phyloP scores from a whole-genome alignment of 257 asterid species.

The Ligustrum vulgare region DNA sequence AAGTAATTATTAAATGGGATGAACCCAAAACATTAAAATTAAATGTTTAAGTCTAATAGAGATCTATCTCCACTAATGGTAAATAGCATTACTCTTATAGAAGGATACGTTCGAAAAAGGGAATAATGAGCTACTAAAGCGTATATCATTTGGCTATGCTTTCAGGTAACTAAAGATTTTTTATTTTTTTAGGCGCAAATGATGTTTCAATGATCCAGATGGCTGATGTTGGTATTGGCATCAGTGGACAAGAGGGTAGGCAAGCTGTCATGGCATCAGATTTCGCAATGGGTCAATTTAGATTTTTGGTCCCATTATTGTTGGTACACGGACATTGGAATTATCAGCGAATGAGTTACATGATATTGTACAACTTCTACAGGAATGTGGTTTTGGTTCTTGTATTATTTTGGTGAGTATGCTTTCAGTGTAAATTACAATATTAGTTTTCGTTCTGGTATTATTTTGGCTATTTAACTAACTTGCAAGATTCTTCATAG shows the following conservation, averaged over 20 bases:
- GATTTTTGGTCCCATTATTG: conserved; percentile 87
- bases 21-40: too few species aligned
- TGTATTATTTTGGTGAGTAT: conserved; percentile 85
- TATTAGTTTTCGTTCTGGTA: neutral
- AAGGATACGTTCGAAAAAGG: neutral
- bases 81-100: too few species aligned
- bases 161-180: neutral
- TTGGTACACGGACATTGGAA: conserved; percentile 98
- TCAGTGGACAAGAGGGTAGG: conserved; percentile 98
- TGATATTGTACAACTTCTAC: conserved; percentile 92
- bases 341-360: conserved; percentile 94
- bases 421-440: conserved; percentile 13
- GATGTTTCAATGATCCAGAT: conserved; percentile 98
- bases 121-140: neutral
- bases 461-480: conserved; percentile 11
- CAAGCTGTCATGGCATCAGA: conserved; percentile 99
- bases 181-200: conserved; percentile 77
- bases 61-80: too few species aligned
- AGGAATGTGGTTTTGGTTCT: conserved; percentile 81
- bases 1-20: too few species aligned
- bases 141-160: neutral
- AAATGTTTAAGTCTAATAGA: too few species aligned
- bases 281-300: conserved; percentile 96
- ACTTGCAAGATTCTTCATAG: conserved; percentile 43
- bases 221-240: conserved; percentile 99